Conservation (phyloP, 2,329 filamentous ascomycete genomes). For the Clonostachys rhizophaga region DNA sequence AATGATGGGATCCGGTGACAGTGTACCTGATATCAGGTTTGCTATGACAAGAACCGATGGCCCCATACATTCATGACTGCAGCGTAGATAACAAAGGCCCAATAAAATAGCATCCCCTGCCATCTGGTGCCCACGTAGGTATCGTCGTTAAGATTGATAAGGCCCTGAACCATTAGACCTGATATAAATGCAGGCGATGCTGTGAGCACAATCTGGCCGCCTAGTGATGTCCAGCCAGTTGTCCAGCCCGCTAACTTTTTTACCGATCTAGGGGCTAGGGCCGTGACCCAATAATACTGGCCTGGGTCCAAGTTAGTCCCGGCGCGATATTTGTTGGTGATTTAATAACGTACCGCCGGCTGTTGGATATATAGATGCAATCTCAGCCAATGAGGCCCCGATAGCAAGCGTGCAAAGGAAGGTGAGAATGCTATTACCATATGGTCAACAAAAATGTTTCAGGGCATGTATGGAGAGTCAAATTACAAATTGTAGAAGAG, state of each 20-base stretch:
- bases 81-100: conserved; percentile 31
- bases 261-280: conserved; percentile 13
- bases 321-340: neutral
- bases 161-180: conserved; percentile 33
- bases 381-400: conserved; percentile 25
- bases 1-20: neutral
- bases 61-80: conserved; percentile 33
- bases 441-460: too few relatives aligned
- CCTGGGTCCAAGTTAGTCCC: conserved; percentile 12
- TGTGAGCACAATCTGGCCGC: conserved; percentile 38
- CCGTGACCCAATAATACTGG: conserved; percentile 40
- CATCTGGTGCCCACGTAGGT: conserved; percentile 32
- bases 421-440: conserved; percentile 24
- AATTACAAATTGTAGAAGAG: conserved; percentile 36
- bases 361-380: conserved; percentile 28
- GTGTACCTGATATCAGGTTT: conserved; percentile 16
- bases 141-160: conserved; percentile 34
- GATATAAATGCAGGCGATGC: conserved; percentile 41
- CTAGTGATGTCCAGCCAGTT: conserved; percentile 38
- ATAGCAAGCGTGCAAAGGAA: conserved; percentile 22
- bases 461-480: conserved; percentile 18
- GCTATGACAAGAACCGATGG: conserved; percentile 23
- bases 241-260: conserved; percentile 5
- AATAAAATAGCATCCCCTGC: conserved; percentile 42
- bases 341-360: conserved; percentile 15